Evolutionary conservation across 23 red algal species (phyloP), one percentile per base, ranked within the genome.

Genomic region (Agarophyton chilense): DNA sequence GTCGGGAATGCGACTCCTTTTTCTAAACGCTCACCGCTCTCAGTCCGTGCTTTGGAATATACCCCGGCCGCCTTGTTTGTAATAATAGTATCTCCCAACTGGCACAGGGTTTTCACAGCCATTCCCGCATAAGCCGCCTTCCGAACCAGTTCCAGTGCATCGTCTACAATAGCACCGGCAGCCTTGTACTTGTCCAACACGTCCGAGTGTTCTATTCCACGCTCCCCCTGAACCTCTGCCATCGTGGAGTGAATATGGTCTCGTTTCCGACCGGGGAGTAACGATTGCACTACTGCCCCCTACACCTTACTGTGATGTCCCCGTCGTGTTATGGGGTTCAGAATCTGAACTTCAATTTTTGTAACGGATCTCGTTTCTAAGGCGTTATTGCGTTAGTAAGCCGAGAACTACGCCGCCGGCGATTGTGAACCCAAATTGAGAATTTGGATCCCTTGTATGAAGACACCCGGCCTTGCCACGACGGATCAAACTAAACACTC

Each of bases 101-200:
- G 85, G 75, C 93, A 96, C 53, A 99, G 78, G 39, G 72, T 92
- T 26, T 73, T 62, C 9, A 99, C 90, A 22, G 91, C 44, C 79
- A 77, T 82, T 41, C 93, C 93, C 21, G 63, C 78, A 31, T 91
- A 81, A 13, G 90, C 87, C 0, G 63, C 68, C 35, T 83, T 88
- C 47, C 74, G 81, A 38, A 99, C 92, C 1, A 88, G 73, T 24
- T 81, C 86, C 36, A 96, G 52, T 7, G 97, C 97, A 49, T 88
- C 63, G 49, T 96, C 89, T 22, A 87, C 93, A 36, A 96, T 94
- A 11, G 88, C 79, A 54, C 93, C 97, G 11, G 97, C 97, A 13
- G 90, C 79, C 83, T 99, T 99, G 81, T 99, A 99, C 92, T 99
- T 99, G 22, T 92, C 92, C 55, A 96, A 64, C 63, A 99, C 97